Percentiles rank a stretch among this genome's conserved stretches.
Evolutionary conservation across 805 yeast species (phyloP).

Genomic region (Jamesozyma spencerorum): DNA sequence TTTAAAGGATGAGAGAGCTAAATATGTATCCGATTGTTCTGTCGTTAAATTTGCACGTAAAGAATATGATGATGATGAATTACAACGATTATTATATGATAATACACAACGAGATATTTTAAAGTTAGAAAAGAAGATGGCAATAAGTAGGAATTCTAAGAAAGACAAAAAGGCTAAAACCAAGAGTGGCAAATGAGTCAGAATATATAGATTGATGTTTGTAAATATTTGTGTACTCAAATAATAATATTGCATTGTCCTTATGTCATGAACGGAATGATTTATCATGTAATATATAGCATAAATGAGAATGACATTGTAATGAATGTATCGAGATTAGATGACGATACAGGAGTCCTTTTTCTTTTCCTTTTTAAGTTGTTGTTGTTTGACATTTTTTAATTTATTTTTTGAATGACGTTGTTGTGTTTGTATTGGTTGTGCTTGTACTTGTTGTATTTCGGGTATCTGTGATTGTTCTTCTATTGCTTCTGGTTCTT

Average conservation of each 20-base stretch:
- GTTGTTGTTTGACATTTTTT: no score
- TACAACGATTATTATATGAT: constrained; percentile 54
- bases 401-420: no score
- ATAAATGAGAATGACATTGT: no score
- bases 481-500: neutral
- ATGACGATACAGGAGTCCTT: no score
- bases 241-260: no score
- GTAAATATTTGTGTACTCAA: no score
- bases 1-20: constrained; percentile 44
- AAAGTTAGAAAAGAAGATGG: constrained; percentile 60
- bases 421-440: no score
- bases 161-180: constrained; percentile 4
- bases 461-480: neutral
- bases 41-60: constrained; percentile 44
- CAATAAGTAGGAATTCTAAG: constrained; percentile 46
- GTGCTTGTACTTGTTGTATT: no score
- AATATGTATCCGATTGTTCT: constrained; percentile 62
- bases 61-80: constrained; percentile 53
- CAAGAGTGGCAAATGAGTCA: neutral
- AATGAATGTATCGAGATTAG: no score
- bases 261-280: no score
- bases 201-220: neutral
- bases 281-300: no score
- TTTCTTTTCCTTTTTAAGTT: no score
- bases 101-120: constrained; percentile 51